A percentile compares a stretch with the other conserved stretches of the same genome.
phyloP scores from a whole-genome alignment of 2,329 filamentous ascomycete genomes.

The Tolypocladium sp. region DNA sequence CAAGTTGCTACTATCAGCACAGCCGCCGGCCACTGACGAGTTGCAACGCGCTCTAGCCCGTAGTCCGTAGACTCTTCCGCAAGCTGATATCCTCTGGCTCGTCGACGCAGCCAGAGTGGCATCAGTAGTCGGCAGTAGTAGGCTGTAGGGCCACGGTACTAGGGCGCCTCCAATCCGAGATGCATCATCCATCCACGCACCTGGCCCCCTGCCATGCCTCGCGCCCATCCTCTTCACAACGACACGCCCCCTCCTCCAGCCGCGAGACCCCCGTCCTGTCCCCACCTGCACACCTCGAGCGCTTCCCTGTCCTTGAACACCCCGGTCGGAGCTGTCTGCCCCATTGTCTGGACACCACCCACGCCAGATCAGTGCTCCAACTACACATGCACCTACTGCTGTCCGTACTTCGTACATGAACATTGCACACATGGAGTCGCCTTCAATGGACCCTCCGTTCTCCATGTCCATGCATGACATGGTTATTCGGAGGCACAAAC shows the following conservation, averaged over 20 bases:
- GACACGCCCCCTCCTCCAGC: slow-evolving; percentile 1
- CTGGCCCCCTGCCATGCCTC: not conserved
- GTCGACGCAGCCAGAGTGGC: not conserved
- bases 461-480: slow-evolving; percentile 28
- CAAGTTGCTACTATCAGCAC: not conserved
- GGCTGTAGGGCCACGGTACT: not conserved
- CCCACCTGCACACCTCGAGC: slow-evolving; percentile 1
- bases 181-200: not conserved
- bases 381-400: slow-evolving; percentile 2
- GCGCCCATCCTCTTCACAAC: not conserved
- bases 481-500: slow-evolving; percentile 12
- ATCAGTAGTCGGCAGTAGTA: not conserved
- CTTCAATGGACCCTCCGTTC: slow-evolving; percentile 22
- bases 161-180: not conserved
- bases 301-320: not conserved
- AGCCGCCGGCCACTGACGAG: not conserved
- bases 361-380: slow-evolving; percentile 1
- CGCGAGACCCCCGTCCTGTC: not conserved
- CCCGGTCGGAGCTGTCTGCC: not conserved
- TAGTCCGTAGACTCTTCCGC: not conserved
- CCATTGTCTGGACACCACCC: slow-evolving; percentile 4
- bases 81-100: not conserved
- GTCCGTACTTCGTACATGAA: slow-evolving; percentile 7
- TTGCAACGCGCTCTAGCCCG: not conserved
- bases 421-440: slow-evolving; percentile 10